Base-by-base conservation (phyloP, 2,329 filamentous ascomycete species). In the Claviceps sp. region DNA sequence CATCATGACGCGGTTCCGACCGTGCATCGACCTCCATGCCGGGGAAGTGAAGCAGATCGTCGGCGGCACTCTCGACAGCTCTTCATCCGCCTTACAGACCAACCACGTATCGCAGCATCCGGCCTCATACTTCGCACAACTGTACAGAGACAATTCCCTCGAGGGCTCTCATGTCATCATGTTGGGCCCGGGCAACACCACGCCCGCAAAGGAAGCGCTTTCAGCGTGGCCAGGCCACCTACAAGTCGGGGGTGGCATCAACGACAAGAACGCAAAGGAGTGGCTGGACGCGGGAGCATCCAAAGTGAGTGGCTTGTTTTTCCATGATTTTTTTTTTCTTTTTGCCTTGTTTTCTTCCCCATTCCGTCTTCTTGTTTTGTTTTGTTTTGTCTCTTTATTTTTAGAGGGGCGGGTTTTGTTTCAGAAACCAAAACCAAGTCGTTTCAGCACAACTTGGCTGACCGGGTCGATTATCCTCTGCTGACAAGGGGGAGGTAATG, bases 11-110 rank as follows among this genome's bases (percentile, higher is more conserved):
- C 82, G 84, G 60, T 98, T 98, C 65, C 79, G 93, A 41, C 93
- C 93, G 20, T 98, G 93, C 65, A 97, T 98, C 68, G 93, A 98
- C 71, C 79, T 98, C 50, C 93, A 98, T 68, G 85, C 90, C n/a
- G 93, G 93, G 14, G 85, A 91, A 65, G 93, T 98, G 54, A 98
- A 98, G 74, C 93, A 98, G 69, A 98, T 98, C 60, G 90, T 98
- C 42, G 93, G 93, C 60, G 91, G 93, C 54, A 97, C 93, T 1
- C 78, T 98, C 56, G 85, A 85, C 70, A 78, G 78, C 64, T 67
- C 76, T 8, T 78, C 79, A 1, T 67, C 75, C 6, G 75, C 79
- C 52, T 77, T 97, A 52, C 85, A 88, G 71, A 97, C 91, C 47
- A 98, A 98, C 70, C 90, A 88, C 72, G 85, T 95, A 55, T 96